Evolutionary conservation across 164 flowering plant species (phyloP).

Genomic region (Annona cherimola): DNA sequence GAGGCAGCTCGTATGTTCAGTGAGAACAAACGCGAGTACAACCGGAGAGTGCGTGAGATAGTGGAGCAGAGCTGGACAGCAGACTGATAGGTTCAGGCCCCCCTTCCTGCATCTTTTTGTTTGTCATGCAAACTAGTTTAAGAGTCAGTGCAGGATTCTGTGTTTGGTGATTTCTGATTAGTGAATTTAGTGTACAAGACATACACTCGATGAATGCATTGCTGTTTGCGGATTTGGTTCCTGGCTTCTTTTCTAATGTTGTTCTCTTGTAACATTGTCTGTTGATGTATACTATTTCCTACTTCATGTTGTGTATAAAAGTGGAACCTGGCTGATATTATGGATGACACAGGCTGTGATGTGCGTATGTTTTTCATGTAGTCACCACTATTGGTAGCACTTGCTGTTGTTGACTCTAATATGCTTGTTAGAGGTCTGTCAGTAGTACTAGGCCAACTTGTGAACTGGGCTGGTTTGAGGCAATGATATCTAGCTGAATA

Average conservation of each 20-base stretch:
- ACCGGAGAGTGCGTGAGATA: conserved; percentile 70
- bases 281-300: background rate
- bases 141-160: background rate
- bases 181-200: background rate
- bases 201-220: background rate
- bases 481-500: too few species aligned
- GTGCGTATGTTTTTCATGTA: too few species aligned
- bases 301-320: background rate
- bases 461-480: too few species aligned
- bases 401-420: too few species aligned
- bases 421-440: too few species aligned
- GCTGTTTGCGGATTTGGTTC: background rate
- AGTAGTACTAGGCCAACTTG: too few species aligned
- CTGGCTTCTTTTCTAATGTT: background rate
- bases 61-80: conserved; percentile 98
- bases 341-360: too few species aligned
- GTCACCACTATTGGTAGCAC: too few species aligned
- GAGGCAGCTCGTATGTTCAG: conserved; percentile 89
- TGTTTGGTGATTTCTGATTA: background rate
- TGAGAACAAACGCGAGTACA: conserved; percentile 86
- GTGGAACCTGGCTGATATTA: background rate
- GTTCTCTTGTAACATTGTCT: background rate
- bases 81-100: conserved; percentile 30
- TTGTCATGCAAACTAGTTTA: background rate
- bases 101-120: background rate